Percentiles rank a stretch among this genome's conserved stretches.
Conservation (phyloP, 805 yeast genomes). For the Starmerella gropengiesseri region DNA sequence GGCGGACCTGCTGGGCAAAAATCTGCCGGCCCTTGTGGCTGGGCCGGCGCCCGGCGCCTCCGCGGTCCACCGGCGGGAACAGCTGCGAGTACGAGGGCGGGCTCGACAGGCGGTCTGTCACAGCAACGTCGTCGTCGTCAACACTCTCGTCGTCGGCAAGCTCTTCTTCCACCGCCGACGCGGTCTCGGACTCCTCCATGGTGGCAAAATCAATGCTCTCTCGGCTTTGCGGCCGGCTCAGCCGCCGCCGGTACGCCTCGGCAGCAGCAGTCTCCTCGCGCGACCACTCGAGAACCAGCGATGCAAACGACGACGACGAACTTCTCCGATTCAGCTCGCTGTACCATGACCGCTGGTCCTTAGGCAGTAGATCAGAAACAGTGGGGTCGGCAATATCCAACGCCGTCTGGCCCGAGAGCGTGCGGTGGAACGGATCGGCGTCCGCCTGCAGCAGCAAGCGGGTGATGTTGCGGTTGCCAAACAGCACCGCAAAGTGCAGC, state of each 20-base stretch:
- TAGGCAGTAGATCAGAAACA: slow-evolving; percentile 24
- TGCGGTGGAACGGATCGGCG: slow-evolving; percentile 27
- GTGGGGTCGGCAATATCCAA: slow-evolving; percentile 30
- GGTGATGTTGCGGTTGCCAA: slow-evolving; percentile 50
- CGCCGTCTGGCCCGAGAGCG: slow-evolving; percentile 29
- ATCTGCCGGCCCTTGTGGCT: neutral
- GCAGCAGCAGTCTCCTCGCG: slow-evolving; percentile 1
- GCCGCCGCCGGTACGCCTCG: neutral
- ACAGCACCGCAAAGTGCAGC: slow-evolving; percentile 70
- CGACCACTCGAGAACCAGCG: slow-evolving; percentile 10
- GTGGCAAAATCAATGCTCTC: neutral
- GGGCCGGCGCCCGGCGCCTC: neutral
- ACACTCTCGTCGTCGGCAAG: neutral
- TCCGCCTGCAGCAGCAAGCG: slow-evolving; percentile 22
- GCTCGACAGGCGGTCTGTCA: slow-evolving; percentile 8
- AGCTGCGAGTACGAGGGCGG: slow-evolving; percentile 19
- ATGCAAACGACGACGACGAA: slow-evolving; percentile 24
- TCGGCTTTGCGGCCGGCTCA: neutral
- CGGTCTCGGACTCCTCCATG: neutral
- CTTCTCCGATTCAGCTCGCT: slow-evolving; percentile 21
- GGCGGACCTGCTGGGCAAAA: neutral
- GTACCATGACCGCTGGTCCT: slow-evolving; percentile 24
- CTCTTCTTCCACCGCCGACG: neutral
- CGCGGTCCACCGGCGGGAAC: slow-evolving; percentile 8
- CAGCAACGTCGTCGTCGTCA: neutral